A percentile compares a stretch with the other conserved stretches of the same genome.
These are phyloP conservation scores for Rutstroemia sp. DNA, from an alignment of 2,329 filamentous ascomycete genomes.

Conservation along the genomic window DNA sequence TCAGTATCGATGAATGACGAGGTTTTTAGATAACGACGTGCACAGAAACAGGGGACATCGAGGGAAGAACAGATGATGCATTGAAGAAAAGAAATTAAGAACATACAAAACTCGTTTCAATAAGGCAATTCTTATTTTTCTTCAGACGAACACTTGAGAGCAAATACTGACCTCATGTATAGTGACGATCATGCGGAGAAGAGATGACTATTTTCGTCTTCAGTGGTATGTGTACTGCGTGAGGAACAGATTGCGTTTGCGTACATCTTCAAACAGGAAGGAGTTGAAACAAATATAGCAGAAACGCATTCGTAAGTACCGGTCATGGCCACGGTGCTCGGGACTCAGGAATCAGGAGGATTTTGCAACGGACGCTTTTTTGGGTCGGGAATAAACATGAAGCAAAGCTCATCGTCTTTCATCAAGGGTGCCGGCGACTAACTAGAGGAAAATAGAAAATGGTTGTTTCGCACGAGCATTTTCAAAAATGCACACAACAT, in stretches of 20 bases:
- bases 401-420: background rate
- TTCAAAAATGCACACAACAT: background rate
- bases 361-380: background rate
- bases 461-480: too few species aligned
- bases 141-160: background rate
- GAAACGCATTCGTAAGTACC: background rate
- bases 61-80: too few species aligned
- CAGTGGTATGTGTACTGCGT: background rate
- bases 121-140: slow-evolving; percentile 5
- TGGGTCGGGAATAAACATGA: background rate
- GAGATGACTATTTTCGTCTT: slow-evolving; percentile 2
- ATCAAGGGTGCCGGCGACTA: too few species aligned
- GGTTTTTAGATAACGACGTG: too few species aligned
- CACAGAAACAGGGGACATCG: too few species aligned
- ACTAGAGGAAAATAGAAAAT: too few species aligned
- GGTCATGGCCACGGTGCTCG: too few species aligned
- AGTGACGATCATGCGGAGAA: slow-evolving; percentile 5
- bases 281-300: slow-evolving; percentile 1
- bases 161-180: slow-evolving; percentile 5
- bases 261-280: background rate
- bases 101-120: slow-evolving; percentile 2
- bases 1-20: too few species aligned
- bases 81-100: background rate
- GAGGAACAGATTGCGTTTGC: background rate
- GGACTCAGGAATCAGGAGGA: background rate